A percentile compares a stretch with the other conserved stretches of the same genome.
Conservation (phyloP, 371 early-diverging fungal genomes). For the Mortierella polycephala region DNA sequence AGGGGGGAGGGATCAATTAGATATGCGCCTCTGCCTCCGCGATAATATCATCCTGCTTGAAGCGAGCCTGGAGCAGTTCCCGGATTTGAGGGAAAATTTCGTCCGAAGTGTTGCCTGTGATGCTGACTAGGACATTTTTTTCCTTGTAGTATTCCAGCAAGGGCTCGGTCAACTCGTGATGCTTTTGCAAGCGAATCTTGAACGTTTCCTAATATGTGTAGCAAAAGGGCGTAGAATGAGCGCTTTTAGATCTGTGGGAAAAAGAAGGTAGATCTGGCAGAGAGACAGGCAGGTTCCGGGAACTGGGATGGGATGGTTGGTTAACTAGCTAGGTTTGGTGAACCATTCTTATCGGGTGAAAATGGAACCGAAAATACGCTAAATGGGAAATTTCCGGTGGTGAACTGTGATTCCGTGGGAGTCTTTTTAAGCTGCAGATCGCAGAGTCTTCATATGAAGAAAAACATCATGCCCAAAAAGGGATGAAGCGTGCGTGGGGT, state of each 20-base stretch:
- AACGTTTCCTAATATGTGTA: conserved; percentile 72
- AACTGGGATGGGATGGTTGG: no score
- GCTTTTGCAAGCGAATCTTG: conserved; percentile 80
- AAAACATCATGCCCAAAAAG: no score
- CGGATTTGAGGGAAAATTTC: conserved; percentile 89
- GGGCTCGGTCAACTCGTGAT: conserved; percentile 80
- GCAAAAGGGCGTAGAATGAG: neutral
- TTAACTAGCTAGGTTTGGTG: no score
- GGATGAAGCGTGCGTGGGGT: no score
- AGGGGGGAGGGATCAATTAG: conserved; percentile 1
- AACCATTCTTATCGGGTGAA: neutral
- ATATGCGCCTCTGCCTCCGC: conserved; percentile 18
- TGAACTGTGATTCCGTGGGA: no score
- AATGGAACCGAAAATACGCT: neutral
- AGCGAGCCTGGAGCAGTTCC: conserved; percentile 41
- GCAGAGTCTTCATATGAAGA: no score
- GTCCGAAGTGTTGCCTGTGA: conserved; percentile 85
- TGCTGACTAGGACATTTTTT: conserved; percentile 69
- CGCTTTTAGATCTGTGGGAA: neutral
- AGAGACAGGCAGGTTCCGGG: no score
- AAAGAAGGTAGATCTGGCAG: no score
- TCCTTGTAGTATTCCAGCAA: conserved; percentile 81
- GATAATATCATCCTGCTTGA: conserved; percentile 30
- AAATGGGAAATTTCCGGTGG: neutral
- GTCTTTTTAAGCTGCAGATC: no score